Percentiles rank a stretch among this genome's conserved stretches.
Conservation (phyloP, 352 stramenopile species). For the Phytophthora brassicae region DNA sequence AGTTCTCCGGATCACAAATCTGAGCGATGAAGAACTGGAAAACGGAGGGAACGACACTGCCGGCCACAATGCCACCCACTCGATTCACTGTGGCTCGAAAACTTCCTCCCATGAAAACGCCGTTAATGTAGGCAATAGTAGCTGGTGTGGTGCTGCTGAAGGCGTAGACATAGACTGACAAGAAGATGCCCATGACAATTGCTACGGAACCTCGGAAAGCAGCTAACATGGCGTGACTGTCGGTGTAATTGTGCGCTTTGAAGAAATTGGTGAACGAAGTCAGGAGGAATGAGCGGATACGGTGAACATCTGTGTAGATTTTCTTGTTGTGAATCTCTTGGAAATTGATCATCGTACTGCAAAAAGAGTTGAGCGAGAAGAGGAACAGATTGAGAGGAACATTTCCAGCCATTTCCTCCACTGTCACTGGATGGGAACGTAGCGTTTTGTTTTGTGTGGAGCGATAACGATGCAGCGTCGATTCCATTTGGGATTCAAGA, state of each 20-base stretch:
- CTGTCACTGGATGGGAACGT: constrained; percentile 44
- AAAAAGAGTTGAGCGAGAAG: constrained; percentile 82
- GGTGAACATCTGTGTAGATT: constrained; percentile 45
- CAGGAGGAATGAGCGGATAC: constrained; percentile 52
- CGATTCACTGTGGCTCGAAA: constrained; percentile 79
- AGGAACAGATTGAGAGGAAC: constrained; percentile 79
- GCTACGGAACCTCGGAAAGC: constrained; percentile 60
- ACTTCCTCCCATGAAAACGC: constrained; percentile 68
- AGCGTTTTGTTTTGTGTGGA: constrained; percentile 61
- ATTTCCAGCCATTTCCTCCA: constrained; percentile 70
- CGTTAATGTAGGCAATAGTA: constrained; percentile 69
- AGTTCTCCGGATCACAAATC: constrained; percentile 39
- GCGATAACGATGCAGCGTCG: constrained; percentile 61
- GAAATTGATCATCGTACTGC: constrained; percentile 72
- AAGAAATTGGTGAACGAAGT: constrained; percentile 53
- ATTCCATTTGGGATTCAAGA: constrained; percentile 71
- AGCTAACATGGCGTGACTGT: constrained; percentile 40
- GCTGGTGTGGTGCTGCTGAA: constrained; percentile 60
- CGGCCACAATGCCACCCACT: constrained; percentile 72
- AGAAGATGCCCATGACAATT: constrained; percentile 66
- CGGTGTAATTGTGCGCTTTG: constrained; percentile 43
- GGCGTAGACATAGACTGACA: constrained; percentile 74
- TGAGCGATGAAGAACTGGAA: constrained; percentile 83
- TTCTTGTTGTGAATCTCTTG: constrained; percentile 67
- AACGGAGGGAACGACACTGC: constrained; percentile 74